Conservation (phyloP, 306 rosid genomes). For the Quercus dentata region DNA sequence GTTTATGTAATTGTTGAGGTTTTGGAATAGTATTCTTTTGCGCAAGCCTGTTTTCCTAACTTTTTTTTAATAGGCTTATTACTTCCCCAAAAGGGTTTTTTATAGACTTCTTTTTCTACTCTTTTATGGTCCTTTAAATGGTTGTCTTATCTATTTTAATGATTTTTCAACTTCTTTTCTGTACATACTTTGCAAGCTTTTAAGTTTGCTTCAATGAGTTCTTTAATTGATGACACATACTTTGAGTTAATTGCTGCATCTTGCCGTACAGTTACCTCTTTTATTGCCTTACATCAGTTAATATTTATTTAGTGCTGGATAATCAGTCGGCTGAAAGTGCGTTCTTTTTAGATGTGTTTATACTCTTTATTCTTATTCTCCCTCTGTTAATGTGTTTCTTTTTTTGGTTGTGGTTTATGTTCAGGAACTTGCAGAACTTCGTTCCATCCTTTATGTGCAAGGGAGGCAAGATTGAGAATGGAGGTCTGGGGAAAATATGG, state of each 20-base stretch:
- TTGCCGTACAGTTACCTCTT: neutral
- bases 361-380: neutral
- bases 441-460: slow-evolving; percentile 93
- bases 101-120: too few relatives aligned
- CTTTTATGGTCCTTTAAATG: neutral
- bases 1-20: neutral
- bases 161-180: too few relatives aligned
- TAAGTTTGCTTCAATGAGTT: neutral
- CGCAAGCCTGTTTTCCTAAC: neutral
- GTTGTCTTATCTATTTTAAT: neutral
- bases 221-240: neutral
- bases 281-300: neutral
- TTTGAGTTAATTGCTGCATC: neutral
- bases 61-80: neutral
- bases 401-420: slow-evolving; percentile 6
- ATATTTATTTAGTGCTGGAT: neutral
- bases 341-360: neutral
- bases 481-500: slow-evolving; percentile 91
- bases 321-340: neutral
- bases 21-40: neutral
- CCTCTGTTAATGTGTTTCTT: neutral
- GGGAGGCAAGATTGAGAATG: slow-evolving; percentile 87
- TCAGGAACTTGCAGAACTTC: slow-evolving; percentile 82
- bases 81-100: too few relatives aligned
- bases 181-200: neutral